Evolutionary conservation across 805 yeast genomes (phyloP), one percentile per base, ranked within the genome.

Genomic region (Wickerhamiella dianesei): DNA sequence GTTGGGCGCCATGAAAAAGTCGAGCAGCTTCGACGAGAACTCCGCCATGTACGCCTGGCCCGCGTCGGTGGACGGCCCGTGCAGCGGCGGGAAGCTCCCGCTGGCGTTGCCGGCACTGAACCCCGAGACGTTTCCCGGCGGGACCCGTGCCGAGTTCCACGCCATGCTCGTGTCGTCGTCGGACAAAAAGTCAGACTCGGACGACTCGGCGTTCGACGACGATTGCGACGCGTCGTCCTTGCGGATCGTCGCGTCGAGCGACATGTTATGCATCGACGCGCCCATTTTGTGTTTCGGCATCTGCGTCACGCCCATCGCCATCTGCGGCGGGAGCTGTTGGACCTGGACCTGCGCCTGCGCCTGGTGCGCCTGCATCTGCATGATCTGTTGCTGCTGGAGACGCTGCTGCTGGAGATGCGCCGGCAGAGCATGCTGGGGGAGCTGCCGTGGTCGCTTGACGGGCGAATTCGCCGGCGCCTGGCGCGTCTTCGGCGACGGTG

Each of bases 1-100:
- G 48, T 76, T 80, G 2, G 79, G 71, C 6, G 74, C 66, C 64
- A 76, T 68, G 58, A 75, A 77, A 61, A 68, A 76, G 53, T 72
- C 77, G 45, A 74, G 63, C 42, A 76, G 63, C 48, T 69, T 65
- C 44, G 69, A 68, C 3, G 73, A 67, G 53, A 70, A 73, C 40
- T 67, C 69, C 37, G 69, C 53, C 56, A 56, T 55, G 44, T 56
- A 56, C 32, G 37, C 42, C 37, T 4, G 44, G 17, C 40, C 40
- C 6, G 37, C 37, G 5, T 18, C 37, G 18, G 19, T 14, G n/a
- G 43, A 40, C 5, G 9, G 25, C 22, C 14, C 41, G 14, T 6
- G 14, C 8, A 19, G 35, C 9, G 35, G 35, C 35, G 14, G 32
- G 22, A 16, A 14, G 43, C 35, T 17, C 13, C 25, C 8, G n/a